These are phyloP conservation scores for Umbilicaria muhlenbergii DNA, from an alignment of 495 filamentous ascomycete species.

Conservation along the genomic window DNA sequence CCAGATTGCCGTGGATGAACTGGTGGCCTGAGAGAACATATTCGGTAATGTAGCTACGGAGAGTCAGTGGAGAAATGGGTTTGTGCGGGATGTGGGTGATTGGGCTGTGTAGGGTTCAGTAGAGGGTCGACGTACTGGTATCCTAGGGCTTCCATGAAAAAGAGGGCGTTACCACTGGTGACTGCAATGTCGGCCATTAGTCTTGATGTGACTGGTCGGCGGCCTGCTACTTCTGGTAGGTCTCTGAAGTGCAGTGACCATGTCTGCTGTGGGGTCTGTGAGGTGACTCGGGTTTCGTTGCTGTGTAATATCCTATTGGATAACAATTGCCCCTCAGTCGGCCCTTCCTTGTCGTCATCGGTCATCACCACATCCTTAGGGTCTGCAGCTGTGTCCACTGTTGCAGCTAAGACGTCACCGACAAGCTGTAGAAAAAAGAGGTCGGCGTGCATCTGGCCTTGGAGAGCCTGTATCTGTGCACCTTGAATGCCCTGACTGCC, in stretches of 20 bases:
- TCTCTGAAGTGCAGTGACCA: constrained; percentile 39
- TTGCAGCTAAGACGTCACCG: constrained; percentile 9
- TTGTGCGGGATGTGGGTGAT: constrained; percentile 7
- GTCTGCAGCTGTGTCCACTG: constrained; percentile 7
- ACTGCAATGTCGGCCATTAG: constrained; percentile 29
- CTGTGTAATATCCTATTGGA: too few species aligned
- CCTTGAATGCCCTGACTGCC: constrained; percentile 28
- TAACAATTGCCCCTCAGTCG: too few species aligned
- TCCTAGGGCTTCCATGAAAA: constrained; percentile 34
- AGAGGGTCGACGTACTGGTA: constrained; percentile 25
- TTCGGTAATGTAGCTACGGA: constrained; percentile 29
- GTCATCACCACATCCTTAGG: constrained; percentile 22
- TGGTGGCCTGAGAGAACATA: constrained; percentile 32
- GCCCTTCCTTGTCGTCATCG: constrained; percentile 10
- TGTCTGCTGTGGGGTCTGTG: constrained; percentile 11
- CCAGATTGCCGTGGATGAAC: constrained; percentile 32
- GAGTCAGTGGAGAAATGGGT: neutral
- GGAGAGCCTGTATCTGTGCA: constrained; percentile 22
- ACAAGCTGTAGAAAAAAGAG: constrained; percentile 36
- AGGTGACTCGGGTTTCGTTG: too few species aligned
- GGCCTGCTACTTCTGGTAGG: constrained; percentile 33
- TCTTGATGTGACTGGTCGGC: constrained; percentile 31
- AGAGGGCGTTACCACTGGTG: constrained; percentile 26
- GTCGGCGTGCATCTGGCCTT: constrained; percentile 31
- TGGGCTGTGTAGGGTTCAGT: neutral